Percentiles rank a stretch among this genome's conserved stretches.
phyloP scores from a whole-genome alignment of 345 rosid genomes.

The Raphanus raphanistrum region DNA sequence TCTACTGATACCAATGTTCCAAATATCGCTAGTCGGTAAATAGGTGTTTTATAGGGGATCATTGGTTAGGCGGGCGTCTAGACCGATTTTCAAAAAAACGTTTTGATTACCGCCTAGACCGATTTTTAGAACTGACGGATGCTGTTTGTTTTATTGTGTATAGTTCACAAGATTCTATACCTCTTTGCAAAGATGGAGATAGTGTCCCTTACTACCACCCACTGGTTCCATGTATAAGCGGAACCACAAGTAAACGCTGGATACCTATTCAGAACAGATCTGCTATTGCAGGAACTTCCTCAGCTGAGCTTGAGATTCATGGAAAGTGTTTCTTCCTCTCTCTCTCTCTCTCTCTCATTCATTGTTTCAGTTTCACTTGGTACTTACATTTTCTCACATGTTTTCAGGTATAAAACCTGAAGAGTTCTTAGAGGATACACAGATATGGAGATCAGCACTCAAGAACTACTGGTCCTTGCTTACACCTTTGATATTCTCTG shows the following conservation, averaged over 20 bases:
- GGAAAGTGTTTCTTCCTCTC: conserved; percentile 24
- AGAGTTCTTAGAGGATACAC: conserved; percentile 71
- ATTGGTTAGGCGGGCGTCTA: not conserved
- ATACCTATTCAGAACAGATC: conserved; percentile 83
- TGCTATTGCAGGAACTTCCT: conserved; percentile 51
- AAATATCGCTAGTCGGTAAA: not conserved
- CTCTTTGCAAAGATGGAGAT: conserved; percentile 75
- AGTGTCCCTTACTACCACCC: conserved; percentile 74
- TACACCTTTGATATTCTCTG: conserved; percentile 94
- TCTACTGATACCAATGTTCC: not conserved
- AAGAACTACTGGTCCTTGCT: conserved; percentile 94
- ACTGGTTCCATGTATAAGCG: conserved; percentile 76
- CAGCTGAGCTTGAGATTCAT: conserved; percentile 67
- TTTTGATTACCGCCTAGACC: not conserved
- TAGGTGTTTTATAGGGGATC: not conserved
- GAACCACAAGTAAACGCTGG: conserved; percentile 82
- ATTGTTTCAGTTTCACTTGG: not conserved
- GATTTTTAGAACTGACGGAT: not conserved
- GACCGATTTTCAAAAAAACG: too few relatives aligned
- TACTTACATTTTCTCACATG: not conserved
- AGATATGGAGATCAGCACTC: conserved; percentile 70
- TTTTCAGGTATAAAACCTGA: conserved; percentile 53
- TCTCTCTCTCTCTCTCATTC: not conserved
- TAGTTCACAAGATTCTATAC: conserved; percentile 55
- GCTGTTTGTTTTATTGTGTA: conserved; percentile 15